These are phyloP conservation scores for Pharus latifolius DNA, from an alignment of 176 grass and related monocot species.

Conservation along the genomic window DNA sequence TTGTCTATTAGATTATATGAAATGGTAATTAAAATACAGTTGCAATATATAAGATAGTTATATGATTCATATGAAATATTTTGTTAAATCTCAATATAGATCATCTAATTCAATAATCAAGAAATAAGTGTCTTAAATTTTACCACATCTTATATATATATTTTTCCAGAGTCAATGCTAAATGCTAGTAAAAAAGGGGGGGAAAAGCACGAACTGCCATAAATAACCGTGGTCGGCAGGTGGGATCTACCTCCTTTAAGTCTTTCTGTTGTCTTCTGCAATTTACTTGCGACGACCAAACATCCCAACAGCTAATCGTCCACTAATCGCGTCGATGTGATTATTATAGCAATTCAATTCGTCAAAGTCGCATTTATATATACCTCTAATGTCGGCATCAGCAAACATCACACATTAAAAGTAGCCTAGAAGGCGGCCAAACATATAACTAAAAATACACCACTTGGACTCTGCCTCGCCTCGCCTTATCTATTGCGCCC, in stretches of 20 bases:
- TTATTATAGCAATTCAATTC: too few relatives aligned
- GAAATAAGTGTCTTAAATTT: too few relatives aligned
- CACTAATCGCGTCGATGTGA: not conserved
- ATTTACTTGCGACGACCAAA: not conserved
- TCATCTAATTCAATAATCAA: too few relatives aligned
- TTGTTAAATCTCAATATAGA: too few relatives aligned
- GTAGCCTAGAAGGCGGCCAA: too few relatives aligned
- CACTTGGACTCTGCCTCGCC: too few relatives aligned
- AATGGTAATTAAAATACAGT: too few relatives aligned
- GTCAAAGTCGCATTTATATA: not conserved
- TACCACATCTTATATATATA: too few relatives aligned
- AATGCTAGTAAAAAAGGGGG: too few relatives aligned
- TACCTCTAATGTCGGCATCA: not conserved
- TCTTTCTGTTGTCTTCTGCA: not conserved
- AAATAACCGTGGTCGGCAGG: not conserved
- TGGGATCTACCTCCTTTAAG: not conserved
- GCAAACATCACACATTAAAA: not conserved
- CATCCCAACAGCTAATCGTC: not conserved
- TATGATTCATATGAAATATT: too few relatives aligned
- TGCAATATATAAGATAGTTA: too few relatives aligned
- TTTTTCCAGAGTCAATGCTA: conserved; percentile 18
- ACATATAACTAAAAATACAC: not conserved
- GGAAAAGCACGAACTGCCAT: conserved; percentile 13
- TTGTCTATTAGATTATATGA: too few relatives aligned
- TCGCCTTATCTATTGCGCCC: not conserved